phyloP scores from a whole-genome alignment of 1,284 basidiomycete genomes.

The Leccinum angustisporum region DNA sequence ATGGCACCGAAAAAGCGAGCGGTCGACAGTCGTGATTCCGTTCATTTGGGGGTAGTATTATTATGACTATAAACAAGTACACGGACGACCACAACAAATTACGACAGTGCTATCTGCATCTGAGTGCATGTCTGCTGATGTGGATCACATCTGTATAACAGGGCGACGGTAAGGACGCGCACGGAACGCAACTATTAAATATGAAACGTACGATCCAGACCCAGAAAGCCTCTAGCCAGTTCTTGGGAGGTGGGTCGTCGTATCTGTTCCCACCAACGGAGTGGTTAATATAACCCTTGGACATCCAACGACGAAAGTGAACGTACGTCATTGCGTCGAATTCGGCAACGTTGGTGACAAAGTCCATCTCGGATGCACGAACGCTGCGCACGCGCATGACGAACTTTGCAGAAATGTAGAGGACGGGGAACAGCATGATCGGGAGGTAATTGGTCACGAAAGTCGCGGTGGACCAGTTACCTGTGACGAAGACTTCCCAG shows the following conservation, averaged over 20 bases:
- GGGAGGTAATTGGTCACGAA: slow-evolving; percentile 60
- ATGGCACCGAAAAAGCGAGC: not conserved
- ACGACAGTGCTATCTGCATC: not conserved
- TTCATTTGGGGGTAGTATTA: not conserved
- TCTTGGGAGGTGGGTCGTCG: slow-evolving; percentile 32
- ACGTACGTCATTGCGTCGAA: slow-evolving; percentile 48
- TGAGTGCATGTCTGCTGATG: not conserved
- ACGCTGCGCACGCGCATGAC: slow-evolving; percentile 39
- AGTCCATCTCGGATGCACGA: slow-evolving; percentile 56
- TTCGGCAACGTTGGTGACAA: slow-evolving; percentile 49
- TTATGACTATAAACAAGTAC: not conserved
- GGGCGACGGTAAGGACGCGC: not conserved
- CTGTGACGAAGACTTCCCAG: slow-evolving; percentile 45
- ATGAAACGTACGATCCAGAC: slow-evolving; percentile 25
- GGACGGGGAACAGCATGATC: slow-evolving; percentile 56
- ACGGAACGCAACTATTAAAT: not conserved
- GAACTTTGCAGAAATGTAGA: slow-evolving; percentile 51
- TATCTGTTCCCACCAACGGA: slow-evolving; percentile 9
- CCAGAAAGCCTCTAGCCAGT: slow-evolving; percentile 28
- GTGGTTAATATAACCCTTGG: not conserved
- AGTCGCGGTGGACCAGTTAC: slow-evolving; percentile 34
- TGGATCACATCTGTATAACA: slow-evolving; percentile 12
- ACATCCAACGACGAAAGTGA: not conserved
- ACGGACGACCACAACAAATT: not conserved
- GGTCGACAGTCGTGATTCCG: not conserved